Percentiles rank a stretch among this genome's conserved stretches.
Conservation (phyloP, 2,329 filamentous ascomycete genomes). For the Fusarium anguioides region DNA sequence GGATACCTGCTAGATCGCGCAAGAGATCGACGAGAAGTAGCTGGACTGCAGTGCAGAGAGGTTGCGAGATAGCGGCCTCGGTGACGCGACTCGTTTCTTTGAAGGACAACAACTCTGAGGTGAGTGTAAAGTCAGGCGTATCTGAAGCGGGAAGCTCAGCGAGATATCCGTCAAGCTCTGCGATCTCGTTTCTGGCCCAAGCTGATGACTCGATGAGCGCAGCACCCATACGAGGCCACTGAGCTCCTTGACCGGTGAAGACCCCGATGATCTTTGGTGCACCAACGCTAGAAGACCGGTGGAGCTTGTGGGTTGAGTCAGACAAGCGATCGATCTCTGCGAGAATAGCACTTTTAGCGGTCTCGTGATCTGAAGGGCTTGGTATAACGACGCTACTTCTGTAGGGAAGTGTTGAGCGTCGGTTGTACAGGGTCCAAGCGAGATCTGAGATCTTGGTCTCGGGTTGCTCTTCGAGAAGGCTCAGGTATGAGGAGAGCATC, state of each 20-base stretch:
- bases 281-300: not conserved
- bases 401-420: conserved; percentile 1
- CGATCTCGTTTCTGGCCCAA: not conserved
- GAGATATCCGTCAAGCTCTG: not conserved
- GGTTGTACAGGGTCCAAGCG: not conserved
- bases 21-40: not conserved
- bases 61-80: conserved; percentile 3
- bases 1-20: conserved; percentile 36
- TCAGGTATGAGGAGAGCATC: not conserved
- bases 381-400: not conserved
- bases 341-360: not conserved
- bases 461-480: not conserved
- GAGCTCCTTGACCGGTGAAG: conserved; percentile 10
- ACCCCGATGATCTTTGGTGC: not conserved
- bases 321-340: not conserved
- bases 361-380: not conserved
- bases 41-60: conserved; percentile 7
- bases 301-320: not conserved
- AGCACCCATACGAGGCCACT: conserved; percentile 12
- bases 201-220: not conserved
- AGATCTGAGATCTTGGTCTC: not conserved
- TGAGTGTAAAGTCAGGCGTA: not conserved
- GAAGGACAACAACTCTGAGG: not conserved
- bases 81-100: not conserved
- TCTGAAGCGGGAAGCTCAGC: not conserved